Evolutionary conservation across 192 early-diverging fungal species (phyloP), one percentile per base, ranked within the genome.

Genomic region (Spizellomyces sp.): DNA sequence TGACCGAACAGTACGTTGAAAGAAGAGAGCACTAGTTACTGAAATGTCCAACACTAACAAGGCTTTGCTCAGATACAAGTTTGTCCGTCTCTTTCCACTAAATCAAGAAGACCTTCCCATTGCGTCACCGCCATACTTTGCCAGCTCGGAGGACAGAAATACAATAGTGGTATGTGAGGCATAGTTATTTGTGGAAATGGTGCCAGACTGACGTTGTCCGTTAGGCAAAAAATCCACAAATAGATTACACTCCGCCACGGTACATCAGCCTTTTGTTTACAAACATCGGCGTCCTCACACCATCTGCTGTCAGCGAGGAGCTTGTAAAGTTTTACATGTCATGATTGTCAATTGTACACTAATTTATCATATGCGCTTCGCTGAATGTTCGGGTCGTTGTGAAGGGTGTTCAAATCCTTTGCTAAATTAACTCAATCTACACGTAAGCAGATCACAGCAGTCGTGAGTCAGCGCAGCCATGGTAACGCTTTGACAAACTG

Each of bases 241-340:
- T 98, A 12, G 96, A 98, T 78, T 96, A 95, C 73, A 96, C 96
- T 5, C 96, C 96, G 57, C 96, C 96, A 9, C 84, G 90, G 69
- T 94, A 92, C 75, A 92, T 98, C 45, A 91, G 91, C 9, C 75
- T 96, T 19, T 81, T 98, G 64, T 92, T 94, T 58, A 98, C 96
- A 4, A 92, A 98, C 75, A 75, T 93, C 54, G 96, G 96, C 22
- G 92, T 96, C 4, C 81, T 98, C 71, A 96, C 95, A 15, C 96
- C 96, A 8, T 88, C 89, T 8, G 93, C 91, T 57, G 95, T 96
- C 5, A 75, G 73, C 56, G 77, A 78, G 45, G 67, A 75, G 46
- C 55, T 78, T 4, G 63, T 68, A 21, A 69, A 61, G 71, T 78
- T 59, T 8, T 54, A 48, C 58, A 52, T 68, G 44, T 42, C 66